phyloP scores from a whole-genome alignment of 768 basidiomycete genomes.

The Boletus sp. region DNA sequence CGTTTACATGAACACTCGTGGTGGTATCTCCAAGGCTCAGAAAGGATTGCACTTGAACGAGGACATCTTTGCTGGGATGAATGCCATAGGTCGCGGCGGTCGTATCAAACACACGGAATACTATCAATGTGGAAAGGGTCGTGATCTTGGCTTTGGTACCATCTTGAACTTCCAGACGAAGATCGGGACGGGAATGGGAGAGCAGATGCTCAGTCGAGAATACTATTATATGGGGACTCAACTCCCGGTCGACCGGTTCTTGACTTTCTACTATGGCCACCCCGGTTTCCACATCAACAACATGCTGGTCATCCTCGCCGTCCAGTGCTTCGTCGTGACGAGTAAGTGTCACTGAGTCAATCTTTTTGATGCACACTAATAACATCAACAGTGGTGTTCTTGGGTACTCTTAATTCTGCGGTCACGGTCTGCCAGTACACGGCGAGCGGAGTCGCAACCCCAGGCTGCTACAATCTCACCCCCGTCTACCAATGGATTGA shows the following conservation, averaged over 20 bases:
- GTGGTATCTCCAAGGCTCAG: conserved; percentile 98
- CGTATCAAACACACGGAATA: conserved; percentile 99
- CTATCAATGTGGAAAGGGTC: conserved; percentile 98
- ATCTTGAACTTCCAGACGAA: conserved; percentile 99
- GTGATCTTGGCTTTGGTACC: conserved; percentile 98
- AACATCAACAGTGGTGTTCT: conserved; percentile 71
- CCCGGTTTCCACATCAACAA: conserved; percentile 99
- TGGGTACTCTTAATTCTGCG: conserved; percentile 87
- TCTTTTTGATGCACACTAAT: conserved; percentile 14
- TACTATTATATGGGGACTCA: conserved; percentile 99
- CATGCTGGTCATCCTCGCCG: conserved; percentile 95
- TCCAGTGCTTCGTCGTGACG: conserved; percentile 92
- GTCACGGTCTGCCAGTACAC: conserved; percentile 80
- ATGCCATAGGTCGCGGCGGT: conserved; percentile 92
- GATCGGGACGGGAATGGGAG: conserved; percentile 99
- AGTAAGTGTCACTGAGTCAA: conserved; percentile 46
- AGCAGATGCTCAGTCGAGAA: conserved; percentile 98
- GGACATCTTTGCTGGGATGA: conserved; percentile 99
- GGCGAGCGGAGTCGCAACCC: conserved; percentile 63
- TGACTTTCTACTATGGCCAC: conserved; percentile 99
- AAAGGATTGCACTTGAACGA: conserved; percentile 99
- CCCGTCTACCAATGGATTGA: conserved; percentile 96
- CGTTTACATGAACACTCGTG: conserved; percentile 96
- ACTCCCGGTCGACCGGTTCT: conserved; percentile 94
- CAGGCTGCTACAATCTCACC: conserved; percentile 91